These are phyloP conservation scores for Candida suzukii DNA, from an alignment of 805 yeast species.

Conservation along the genomic window DNA sequence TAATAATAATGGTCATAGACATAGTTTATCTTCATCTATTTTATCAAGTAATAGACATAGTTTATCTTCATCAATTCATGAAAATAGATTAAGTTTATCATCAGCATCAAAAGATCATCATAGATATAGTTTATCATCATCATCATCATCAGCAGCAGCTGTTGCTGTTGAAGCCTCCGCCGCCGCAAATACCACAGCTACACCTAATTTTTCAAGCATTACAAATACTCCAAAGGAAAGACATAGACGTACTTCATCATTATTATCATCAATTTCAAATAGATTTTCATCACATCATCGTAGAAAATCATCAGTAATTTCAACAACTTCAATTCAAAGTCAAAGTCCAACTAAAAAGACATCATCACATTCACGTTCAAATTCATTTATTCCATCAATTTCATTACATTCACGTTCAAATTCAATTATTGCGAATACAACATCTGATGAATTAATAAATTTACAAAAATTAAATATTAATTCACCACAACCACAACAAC, in stretches of 20 bases:
- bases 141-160: not conserved
- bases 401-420: constrained; percentile 2
- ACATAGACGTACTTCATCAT: constrained; percentile 17
- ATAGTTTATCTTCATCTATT: not conserved
- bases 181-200: not conserved
- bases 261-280: constrained; percentile 18
- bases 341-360: not conserved
- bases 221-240: constrained; percentile 2
- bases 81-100: too few species aligned
- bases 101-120: not conserved
- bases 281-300: constrained; percentile 14
- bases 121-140: not conserved
- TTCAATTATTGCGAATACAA: constrained; percentile 21
- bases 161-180: not conserved
- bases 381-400: not conserved
- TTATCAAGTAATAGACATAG: not conserved
- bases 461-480: not conserved
- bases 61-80: too few species aligned
- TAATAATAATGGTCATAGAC: not conserved
- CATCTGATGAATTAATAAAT: constrained; percentile 15
- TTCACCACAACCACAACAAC: not conserved
- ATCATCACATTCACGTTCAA: not conserved
- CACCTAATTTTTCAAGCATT: not conserved
- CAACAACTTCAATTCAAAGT: constrained; percentile 10
- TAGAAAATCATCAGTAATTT: constrained; percentile 17